Percentiles rank a stretch among this genome's conserved stretches.
Evolutionary conservation across 2,329 filamentous ascomycete genomes (phyloP).

Genomic region (Pseudogymnoascus sp.): DNA sequence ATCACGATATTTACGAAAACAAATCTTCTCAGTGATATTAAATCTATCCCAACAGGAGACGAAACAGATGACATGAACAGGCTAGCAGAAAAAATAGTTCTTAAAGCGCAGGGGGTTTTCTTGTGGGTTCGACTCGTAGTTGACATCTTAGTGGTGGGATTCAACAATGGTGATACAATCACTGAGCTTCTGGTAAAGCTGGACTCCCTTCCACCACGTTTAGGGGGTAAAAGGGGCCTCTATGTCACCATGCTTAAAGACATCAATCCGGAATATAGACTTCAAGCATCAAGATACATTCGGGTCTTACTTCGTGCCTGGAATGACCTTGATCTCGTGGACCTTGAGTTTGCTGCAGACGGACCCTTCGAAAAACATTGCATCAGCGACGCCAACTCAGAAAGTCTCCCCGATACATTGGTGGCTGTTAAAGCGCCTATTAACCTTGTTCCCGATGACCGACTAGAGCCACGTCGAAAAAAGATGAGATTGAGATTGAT

Average conservation of each 20-base stretch:
- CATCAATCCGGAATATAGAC: background rate
- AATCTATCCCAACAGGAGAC: background rate
- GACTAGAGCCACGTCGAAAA: background rate
- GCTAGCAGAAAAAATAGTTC: background rate
- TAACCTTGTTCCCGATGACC: background rate
- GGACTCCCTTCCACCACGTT: background rate
- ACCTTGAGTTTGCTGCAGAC: background rate
- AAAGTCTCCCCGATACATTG: background rate
- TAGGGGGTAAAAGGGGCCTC: background rate
- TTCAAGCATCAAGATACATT: background rate
- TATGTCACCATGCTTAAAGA: background rate
- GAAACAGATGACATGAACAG: background rate
- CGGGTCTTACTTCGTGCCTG: background rate
- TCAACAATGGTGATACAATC: background rate
- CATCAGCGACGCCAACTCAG: background rate
- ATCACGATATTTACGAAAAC: background rate
- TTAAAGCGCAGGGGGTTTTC: background rate
- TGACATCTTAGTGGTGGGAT: background rate
- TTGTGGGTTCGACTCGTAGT: background rate
- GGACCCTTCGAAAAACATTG: background rate
- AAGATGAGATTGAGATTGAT: background rate
- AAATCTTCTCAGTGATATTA: background rate
- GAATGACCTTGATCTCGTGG: background rate
- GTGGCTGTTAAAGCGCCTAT: background rate
- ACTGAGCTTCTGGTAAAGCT: background rate